Evolutionary conservation across 768 basidiomycete species (phyloP).

Genomic region (Mycena latifolia): DNA sequence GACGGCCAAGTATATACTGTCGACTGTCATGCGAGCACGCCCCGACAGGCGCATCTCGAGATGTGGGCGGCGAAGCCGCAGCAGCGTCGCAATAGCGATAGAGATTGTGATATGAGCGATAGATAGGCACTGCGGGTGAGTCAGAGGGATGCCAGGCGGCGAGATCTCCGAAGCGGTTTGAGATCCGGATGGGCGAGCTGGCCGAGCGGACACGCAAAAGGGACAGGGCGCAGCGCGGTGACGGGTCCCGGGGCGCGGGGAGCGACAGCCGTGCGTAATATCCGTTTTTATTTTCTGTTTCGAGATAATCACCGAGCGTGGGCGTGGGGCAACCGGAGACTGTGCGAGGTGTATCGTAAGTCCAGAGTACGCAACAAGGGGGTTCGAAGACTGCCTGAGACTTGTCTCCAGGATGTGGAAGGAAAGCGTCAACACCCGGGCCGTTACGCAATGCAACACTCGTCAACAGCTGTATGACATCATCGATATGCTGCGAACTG

Average conservation of each 20-base stretch:
- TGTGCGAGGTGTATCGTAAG: too few species aligned
- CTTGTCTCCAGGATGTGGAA: too few species aligned
- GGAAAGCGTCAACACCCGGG: too few species aligned
- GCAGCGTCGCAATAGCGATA: conserved; percentile 1
- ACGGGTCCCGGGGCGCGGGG: too few species aligned
- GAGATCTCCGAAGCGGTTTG: conserved; percentile 10
- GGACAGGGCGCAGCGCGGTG: neutral
- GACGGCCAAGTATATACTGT: neutral
- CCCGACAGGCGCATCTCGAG: neutral
- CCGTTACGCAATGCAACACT: too few species aligned
- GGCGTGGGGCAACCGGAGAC: too few species aligned
- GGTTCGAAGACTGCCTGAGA: too few species aligned
- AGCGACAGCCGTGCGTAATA: conserved; percentile 2
- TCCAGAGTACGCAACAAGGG: too few species aligned
- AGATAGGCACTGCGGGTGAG: neutral
- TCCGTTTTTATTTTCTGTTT: neutral
- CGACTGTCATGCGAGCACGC: neutral
- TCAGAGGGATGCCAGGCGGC: neutral
- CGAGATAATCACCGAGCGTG: neutral
- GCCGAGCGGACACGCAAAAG: neutral
- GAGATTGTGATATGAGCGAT: neutral
- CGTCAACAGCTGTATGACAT: too few species aligned
- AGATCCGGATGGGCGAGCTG: conserved; percentile 3
- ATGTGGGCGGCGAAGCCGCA: neutral
- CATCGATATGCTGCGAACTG: neutral